A percentile compares a stretch with the other conserved stretches of the same genome.
These are phyloP conservation scores for Triticum timopheevii DNA, from an alignment of 176 grass and related monocot species.

Conservation along the genomic window DNA sequence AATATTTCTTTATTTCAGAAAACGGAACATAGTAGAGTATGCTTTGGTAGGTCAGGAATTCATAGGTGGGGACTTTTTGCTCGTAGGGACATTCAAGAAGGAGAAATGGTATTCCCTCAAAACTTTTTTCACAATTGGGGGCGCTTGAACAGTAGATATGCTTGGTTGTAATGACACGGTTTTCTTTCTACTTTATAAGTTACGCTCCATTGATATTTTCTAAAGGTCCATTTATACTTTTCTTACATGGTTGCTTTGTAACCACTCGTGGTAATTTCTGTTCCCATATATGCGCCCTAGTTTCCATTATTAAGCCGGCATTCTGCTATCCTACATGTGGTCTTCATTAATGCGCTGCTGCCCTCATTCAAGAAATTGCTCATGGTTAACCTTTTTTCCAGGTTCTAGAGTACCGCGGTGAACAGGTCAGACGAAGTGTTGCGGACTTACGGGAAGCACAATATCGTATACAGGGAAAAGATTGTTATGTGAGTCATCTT, in stretches of 20 bases:
- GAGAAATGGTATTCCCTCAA: conserved; percentile 79
- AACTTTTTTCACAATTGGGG: conserved; percentile 5
- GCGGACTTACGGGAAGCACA: conserved; percentile 85
- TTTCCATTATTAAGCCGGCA: background rate
- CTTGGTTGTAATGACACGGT: conserved; percentile 6
- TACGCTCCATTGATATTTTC: background rate
- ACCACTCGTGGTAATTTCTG: background rate
- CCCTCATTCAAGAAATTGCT: conserved; percentile 16
- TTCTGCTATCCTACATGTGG: background rate
- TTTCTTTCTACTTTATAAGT: background rate
- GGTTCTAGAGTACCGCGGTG: conserved; percentile 95
- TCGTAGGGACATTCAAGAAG: conserved; percentile 90
- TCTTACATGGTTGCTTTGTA: background rate
- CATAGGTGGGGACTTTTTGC: conserved; percentile 99
- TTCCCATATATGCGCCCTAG: background rate
- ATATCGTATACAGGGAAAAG: conserved; percentile 83
- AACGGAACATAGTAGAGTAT: conserved; percentile 94
- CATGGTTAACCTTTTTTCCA: conserved; percentile 29
- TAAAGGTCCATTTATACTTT: background rate
- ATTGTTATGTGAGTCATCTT: conserved; percentile 89
- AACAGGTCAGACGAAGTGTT: conserved; percentile 87
- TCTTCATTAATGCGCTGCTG: conserved; percentile 3
- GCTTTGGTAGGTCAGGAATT: conserved; percentile 98
- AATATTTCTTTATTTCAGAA: conserved; percentile 53
- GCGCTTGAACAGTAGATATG: background rate